These are phyloP conservation scores for Aspergillus ustus DNA, from an alignment of 2,329 filamentous ascomycete genomes.

Conservation along the genomic window DNA sequence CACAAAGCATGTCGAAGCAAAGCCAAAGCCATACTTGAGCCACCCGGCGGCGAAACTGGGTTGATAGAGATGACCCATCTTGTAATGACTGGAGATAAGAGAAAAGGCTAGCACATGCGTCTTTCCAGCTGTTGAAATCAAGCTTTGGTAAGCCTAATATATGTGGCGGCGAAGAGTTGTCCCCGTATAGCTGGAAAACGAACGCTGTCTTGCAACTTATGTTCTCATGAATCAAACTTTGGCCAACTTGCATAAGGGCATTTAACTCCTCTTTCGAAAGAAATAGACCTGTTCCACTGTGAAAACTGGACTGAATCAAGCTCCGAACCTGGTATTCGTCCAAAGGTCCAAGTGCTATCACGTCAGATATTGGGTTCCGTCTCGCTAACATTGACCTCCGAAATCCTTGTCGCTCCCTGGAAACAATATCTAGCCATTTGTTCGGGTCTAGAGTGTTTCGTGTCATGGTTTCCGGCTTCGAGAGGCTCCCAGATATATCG, in stretches of 20 bases:
- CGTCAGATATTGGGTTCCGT: neutral
- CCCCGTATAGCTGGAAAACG: too few species aligned
- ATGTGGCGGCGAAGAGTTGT: too few species aligned
- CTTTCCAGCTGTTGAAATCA: too few species aligned
- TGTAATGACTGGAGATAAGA: neutral
- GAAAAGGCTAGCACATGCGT: neutral
- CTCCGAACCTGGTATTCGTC: neutral
- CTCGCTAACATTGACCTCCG: neutral
- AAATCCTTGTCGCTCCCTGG: neutral
- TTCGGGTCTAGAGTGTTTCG: too few species aligned
- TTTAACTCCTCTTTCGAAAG: neutral
- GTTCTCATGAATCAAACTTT: neutral
- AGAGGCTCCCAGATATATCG: too few species aligned
- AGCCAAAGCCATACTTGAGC: slow-evolving; percentile 5
- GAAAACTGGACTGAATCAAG: slow-evolving; percentile 2
- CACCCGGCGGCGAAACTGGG: neutral
- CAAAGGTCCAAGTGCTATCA: neutral
- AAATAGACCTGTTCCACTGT: slow-evolving; percentile 1
- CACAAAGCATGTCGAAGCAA: slow-evolving; percentile 1
- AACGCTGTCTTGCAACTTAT: too few species aligned
- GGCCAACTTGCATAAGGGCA: neutral
- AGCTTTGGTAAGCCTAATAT: too few species aligned
- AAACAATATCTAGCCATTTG: too few species aligned
- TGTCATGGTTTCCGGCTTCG: too few species aligned
- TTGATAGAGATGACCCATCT: neutral